Conservation (phyloP, 768 basidiomycete genomes). For the Lactarius indigo region DNA sequence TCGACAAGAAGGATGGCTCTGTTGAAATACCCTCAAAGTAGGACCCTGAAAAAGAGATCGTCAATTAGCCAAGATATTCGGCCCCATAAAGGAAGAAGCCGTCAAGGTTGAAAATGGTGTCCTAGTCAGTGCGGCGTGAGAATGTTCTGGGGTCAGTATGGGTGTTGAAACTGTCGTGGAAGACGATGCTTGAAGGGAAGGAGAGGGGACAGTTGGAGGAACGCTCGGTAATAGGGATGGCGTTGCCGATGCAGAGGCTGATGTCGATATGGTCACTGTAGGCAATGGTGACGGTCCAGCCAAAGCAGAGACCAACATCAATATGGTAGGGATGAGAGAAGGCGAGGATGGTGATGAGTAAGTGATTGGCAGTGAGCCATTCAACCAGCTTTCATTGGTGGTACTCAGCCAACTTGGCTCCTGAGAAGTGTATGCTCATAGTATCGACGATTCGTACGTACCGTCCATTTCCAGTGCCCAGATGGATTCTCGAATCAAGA, state of each 20-base stretch:
- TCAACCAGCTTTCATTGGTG: conserved; percentile 27
- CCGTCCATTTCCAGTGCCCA: conserved; percentile 65
- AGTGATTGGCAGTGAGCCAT: conserved; percentile 28
- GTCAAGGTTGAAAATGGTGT: conserved; percentile 32
- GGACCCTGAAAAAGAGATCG: conserved; percentile 27
- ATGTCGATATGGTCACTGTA: conserved; percentile 41
- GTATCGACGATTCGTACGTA: conserved; percentile 75
- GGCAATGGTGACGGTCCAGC: conserved; percentile 34
- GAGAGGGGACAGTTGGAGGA: conserved; percentile 30
- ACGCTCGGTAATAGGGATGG: conserved; percentile 34
- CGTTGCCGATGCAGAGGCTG: conserved; percentile 31
- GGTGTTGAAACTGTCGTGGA: too few species aligned
- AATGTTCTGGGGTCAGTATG: too few species aligned
- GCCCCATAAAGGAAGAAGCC: conserved; percentile 32
- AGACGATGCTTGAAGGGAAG: too few species aligned
- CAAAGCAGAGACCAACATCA: conserved; percentile 33
- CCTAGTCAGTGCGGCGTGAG: too few species aligned
- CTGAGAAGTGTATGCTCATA: conserved; percentile 45
- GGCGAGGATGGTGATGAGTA: too few species aligned
- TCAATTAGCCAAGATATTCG: conserved; percentile 30
- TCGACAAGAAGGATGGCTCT: conserved; percentile 55
- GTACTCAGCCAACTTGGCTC: conserved; percentile 20
- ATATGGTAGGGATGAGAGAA: conserved; percentile 43
- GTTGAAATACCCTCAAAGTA: conserved; percentile 43
- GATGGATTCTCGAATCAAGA: conserved; percentile 38